Evolutionary conservation across 2,329 filamentous ascomycete species (phyloP).

Genomic region (Aspergillus fijiensis): DNA sequence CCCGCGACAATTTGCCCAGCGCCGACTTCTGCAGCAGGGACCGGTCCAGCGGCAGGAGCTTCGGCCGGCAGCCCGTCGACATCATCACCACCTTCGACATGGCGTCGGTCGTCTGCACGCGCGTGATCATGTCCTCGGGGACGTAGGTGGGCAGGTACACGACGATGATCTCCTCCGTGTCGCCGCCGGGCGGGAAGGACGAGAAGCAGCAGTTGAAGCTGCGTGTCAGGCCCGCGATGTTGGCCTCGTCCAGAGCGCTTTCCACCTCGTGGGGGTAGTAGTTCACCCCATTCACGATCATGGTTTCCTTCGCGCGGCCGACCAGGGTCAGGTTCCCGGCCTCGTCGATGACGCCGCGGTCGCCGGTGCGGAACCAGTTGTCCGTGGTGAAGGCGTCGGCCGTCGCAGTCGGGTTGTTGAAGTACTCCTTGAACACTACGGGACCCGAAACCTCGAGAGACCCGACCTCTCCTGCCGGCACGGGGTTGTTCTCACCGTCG

Average conservation of each 20-base stretch:
- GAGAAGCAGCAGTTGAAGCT: not conserved
- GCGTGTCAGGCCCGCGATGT: not conserved
- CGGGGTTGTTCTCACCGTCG: not conserved
- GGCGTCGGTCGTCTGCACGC: not conserved
- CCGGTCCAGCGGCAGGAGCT: not conserved
- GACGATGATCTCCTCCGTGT: conserved; percentile 1
- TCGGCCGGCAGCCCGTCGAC: not conserved
- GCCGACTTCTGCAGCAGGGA: not conserved
- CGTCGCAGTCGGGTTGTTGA: not conserved
- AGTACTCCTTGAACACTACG: conserved; percentile 4
- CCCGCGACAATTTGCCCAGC: conserved; percentile 1
- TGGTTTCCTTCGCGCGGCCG: conserved; percentile 3
- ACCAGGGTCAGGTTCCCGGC: conserved; percentile 1
- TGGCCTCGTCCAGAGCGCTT: conserved; percentile 1
- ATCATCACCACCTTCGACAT: not conserved
- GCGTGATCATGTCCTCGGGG: not conserved
- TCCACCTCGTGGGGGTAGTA: conserved; percentile 3
- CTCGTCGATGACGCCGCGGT: conserved; percentile 1
- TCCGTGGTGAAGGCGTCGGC: not conserved
- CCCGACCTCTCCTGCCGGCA: not conserved
- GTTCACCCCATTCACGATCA: conserved; percentile 4
- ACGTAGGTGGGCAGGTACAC: not conserved
- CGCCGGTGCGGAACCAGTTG: conserved; percentile 3
- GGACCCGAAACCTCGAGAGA: conserved; percentile 3
- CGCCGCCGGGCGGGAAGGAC: not conserved